These are phyloP conservation scores for Syncephalastrum monosporum DNA, from an alignment of 371 early-diverging fungal species.

Conservation along the genomic window DNA sequence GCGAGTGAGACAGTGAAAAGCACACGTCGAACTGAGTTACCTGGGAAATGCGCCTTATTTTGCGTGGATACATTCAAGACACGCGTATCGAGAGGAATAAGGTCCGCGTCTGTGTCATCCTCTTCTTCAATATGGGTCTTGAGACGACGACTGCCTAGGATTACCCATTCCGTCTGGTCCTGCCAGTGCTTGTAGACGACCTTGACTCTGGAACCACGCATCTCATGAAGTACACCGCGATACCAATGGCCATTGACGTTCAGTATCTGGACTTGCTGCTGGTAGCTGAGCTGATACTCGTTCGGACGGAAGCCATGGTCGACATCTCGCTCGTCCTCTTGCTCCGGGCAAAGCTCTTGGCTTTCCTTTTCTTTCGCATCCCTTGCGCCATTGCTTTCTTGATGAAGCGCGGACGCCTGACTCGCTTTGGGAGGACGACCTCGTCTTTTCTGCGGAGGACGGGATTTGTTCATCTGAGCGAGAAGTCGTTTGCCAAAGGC, in stretches of 20 bases:
- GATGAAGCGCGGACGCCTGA: background rate
- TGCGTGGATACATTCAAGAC: too few relatives aligned
- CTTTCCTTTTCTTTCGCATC: background rate
- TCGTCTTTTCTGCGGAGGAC: background rate
- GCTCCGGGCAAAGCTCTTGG: background rate
- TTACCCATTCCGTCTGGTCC: conserved; percentile 64
- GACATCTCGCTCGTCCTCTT: conserved; percentile 1
- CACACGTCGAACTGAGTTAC: background rate
- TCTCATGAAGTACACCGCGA: conserved; percentile 42
- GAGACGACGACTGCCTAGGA: conserved; percentile 46
- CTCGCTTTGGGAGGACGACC: conserved; percentile 1
- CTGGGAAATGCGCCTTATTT: too few relatives aligned
- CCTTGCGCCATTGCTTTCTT: background rate
- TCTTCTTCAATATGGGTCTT: conserved; percentile 8
- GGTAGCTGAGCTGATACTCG: conserved; percentile 37
- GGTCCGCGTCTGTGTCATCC: conserved; percentile 9
- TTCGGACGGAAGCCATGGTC: conserved; percentile 41
- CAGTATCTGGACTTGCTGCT: conserved; percentile 44
- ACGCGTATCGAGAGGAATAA: background rate
- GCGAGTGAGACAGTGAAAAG: background rate
- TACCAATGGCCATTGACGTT: conserved; percentile 55
- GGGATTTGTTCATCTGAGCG: background rate
- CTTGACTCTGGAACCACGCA: conserved; percentile 49
- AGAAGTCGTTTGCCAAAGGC: background rate
- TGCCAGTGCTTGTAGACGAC: conserved; percentile 58